phyloP scores from a whole-genome alignment of 2,329 filamentous ascomycete genomes.

The Pleurostoma richardsiae region DNA sequence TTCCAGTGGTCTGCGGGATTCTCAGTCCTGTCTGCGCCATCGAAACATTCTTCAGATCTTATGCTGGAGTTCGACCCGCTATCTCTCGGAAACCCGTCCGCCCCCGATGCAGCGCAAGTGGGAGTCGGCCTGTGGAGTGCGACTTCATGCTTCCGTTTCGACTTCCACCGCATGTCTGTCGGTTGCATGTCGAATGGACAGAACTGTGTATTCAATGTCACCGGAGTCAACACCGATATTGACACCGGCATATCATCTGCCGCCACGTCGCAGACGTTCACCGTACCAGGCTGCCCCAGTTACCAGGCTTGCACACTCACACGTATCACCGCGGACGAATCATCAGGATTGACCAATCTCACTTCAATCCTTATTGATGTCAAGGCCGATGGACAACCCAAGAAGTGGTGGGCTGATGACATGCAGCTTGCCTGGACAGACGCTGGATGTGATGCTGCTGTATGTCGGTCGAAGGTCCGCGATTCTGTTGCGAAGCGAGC shows the following conservation, averaged over 20 bases:
- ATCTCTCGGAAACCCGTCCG: neutral
- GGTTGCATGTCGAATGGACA: slow-evolving; percentile 28
- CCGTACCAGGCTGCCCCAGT: slow-evolving; percentile 21
- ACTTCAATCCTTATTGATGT: slow-evolving; percentile 32
- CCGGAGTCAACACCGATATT: slow-evolving; percentile 22
- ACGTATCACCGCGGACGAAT: slow-evolving; percentile 14
- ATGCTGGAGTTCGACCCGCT: slow-evolving; percentile 17
- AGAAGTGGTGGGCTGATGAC: slow-evolving; percentile 42
- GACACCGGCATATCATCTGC: slow-evolving; percentile 6
- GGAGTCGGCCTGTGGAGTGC: slow-evolving; percentile 12
- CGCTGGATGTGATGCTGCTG: slow-evolving; percentile 28
- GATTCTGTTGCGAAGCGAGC: slow-evolving; percentile 16
- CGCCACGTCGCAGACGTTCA: slow-evolving; percentile 13
- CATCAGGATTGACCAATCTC: slow-evolving; percentile 21
- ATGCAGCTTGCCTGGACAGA: slow-evolving; percentile 36
- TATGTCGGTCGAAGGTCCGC: slow-evolving; percentile 28
- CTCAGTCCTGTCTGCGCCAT: slow-evolving; percentile 20
- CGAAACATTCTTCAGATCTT: slow-evolving; percentile 19
- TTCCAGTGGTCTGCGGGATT: slow-evolving; percentile 30
- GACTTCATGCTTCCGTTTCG: slow-evolving; percentile 25
- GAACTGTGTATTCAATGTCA: slow-evolving; percentile 29
- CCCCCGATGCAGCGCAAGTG: slow-evolving; percentile 14
- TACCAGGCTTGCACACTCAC: slow-evolving; percentile 21
- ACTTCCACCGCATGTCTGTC: slow-evolving; percentile 27
- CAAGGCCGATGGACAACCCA: slow-evolving; percentile 26